Percentiles rank a stretch among this genome's conserved stretches.
These are phyloP conservation scores for Exophiala sp. DNA, from an alignment of 2,329 filamentous ascomycete genomes.

Conservation along the genomic window DNA sequence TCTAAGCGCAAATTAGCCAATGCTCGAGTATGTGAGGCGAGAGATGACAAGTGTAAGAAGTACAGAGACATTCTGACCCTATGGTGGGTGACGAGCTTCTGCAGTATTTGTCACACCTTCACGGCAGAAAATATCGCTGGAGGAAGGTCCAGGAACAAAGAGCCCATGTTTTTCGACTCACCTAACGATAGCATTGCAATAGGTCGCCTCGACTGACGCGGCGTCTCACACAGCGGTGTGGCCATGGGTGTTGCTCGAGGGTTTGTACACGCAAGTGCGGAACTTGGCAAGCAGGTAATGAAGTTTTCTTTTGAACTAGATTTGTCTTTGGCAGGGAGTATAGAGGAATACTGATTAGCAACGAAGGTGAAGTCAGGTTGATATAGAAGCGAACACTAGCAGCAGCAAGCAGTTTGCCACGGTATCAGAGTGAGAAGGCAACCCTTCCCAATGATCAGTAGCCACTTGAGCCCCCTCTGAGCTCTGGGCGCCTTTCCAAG, in stretches of 20 bases:
- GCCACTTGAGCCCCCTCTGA: neutral
- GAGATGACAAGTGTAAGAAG: too few species aligned
- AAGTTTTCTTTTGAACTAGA: too few species aligned
- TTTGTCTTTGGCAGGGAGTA: too few species aligned
- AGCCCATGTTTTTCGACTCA: too few species aligned
- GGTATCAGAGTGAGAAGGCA: neutral
- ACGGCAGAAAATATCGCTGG: too few species aligned
- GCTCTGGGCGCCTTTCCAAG: neutral
- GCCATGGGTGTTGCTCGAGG: neutral
- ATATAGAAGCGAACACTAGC: neutral
- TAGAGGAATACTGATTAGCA: neutral
- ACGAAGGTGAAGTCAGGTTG: neutral
- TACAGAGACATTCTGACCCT: too few species aligned
- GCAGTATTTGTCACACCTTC: too few species aligned
- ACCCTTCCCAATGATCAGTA: neutral
- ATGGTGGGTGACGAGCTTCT: too few species aligned
- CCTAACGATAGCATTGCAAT: neutral
- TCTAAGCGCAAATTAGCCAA: constrained; percentile 32
- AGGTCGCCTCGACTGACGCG: neutral
- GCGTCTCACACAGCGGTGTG: neutral
- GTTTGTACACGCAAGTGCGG: neutral
- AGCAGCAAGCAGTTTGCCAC: neutral
- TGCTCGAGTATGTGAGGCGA: too few species aligned
- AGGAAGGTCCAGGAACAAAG: too few species aligned
- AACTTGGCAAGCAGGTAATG: neutral